phyloP scores from a whole-genome alignment of 306 rosid species.

The Abrus pulchellus region DNA sequence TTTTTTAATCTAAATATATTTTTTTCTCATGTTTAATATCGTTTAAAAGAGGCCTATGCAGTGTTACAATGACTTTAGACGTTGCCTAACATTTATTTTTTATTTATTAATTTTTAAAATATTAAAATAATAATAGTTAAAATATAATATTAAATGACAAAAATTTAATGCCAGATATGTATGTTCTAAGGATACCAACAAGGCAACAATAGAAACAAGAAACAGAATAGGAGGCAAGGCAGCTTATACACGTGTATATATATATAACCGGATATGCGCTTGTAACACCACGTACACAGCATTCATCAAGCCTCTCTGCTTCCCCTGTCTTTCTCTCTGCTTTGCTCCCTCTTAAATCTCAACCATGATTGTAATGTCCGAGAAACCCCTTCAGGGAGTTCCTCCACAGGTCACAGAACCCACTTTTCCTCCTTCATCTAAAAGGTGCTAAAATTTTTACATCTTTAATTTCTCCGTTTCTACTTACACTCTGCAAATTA shows the following conservation, averaged over 20 bases:
- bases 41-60: too few species aligned
- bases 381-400: conserved; percentile 63
- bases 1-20: too few species aligned
- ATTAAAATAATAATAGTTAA: too few species aligned
- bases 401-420: conserved; percentile 56
- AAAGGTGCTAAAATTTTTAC: conserved; percentile 56
- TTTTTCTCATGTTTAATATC: too few species aligned
- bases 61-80: too few species aligned
- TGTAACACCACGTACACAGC: not conserved
- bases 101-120: too few species aligned
- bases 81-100: too few species aligned
- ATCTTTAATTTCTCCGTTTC: not conserved
- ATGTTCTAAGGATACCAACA: too few species aligned
- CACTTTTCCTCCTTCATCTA: conserved; percentile 52
- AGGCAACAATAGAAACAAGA: too few species aligned
- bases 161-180: too few species aligned
- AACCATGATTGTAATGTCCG: conserved; percentile 71
- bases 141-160: too few species aligned
- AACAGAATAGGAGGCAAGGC: too few species aligned
- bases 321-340: conserved; percentile 37
- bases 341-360: conserved; percentile 9
- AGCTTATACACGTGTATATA: not conserved
- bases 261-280: not conserved
- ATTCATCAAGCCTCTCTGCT: conserved; percentile 34
- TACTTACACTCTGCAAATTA: not conserved